These are phyloP conservation scores for Fusarium robinianum DNA, from an alignment of 2,329 filamentous ascomycete species.

Conservation along the genomic window DNA sequence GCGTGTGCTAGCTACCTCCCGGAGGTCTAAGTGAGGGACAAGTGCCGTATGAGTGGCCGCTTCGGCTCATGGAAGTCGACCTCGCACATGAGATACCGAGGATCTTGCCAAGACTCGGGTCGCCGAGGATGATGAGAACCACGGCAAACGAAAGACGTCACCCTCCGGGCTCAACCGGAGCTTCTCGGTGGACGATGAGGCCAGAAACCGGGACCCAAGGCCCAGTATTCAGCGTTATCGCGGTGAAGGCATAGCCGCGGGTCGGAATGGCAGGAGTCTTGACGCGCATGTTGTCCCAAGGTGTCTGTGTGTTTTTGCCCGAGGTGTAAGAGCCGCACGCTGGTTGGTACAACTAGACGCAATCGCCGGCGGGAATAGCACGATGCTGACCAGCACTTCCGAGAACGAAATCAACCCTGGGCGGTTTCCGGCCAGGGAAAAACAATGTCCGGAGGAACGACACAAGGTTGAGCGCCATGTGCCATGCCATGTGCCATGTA, in stretches of 20 bases:
- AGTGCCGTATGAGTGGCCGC: slow-evolving; percentile 7
- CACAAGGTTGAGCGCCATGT: too few relatives aligned
- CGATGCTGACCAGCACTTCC: too few relatives aligned
- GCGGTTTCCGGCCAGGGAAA: too few relatives aligned
- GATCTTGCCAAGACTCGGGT: slow-evolving; percentile 21
- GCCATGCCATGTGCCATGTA: too few relatives aligned
- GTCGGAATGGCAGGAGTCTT: slow-evolving; percentile 19
- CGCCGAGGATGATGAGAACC: slow-evolving; percentile 27
- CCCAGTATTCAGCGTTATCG: slow-evolving; percentile 4
- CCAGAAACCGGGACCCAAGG: slow-evolving; percentile 18
- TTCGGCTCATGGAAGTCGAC: slow-evolving; percentile 25
- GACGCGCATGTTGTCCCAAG: slow-evolving; percentile 27
- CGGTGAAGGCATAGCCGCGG: slow-evolving; percentile 26
- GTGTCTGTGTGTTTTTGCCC: slow-evolving; percentile 25
- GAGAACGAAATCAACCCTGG: too few relatives aligned
- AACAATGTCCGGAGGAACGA: slow-evolving; percentile 10
- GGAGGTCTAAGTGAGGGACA: slow-evolving; percentile 21
- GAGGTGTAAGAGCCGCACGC: slow-evolving; percentile 18
- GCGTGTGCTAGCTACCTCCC: slow-evolving; percentile 6
- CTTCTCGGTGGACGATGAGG: slow-evolving; percentile 9
- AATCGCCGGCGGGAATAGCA: slow-evolving; percentile 8
- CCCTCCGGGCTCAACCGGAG: slow-evolving; percentile 23
- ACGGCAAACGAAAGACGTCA: slow-evolving; percentile 28
- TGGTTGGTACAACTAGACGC: slow-evolving; percentile 13
- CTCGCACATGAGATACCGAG: slow-evolving; percentile 32